Conservation (phyloP, 306 rosid genomes). For the Rubus parviflorus region DNA sequence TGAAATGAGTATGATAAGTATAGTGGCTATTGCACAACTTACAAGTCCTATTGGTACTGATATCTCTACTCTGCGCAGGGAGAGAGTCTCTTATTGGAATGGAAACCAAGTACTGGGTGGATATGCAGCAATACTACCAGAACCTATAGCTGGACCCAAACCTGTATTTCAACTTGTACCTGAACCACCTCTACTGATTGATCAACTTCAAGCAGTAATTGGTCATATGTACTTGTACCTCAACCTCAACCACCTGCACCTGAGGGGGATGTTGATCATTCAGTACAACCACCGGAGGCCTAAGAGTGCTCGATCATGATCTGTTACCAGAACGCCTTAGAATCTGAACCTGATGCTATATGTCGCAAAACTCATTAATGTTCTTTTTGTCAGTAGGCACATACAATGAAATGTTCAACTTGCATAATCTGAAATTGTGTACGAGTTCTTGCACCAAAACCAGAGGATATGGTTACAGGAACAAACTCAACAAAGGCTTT, state of each 20-base stretch:
- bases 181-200: not conserved
- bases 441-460: not conserved
- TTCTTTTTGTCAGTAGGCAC: not conserved
- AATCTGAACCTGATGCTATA: not conserved
- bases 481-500: too few relatives aligned
- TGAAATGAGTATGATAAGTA: not conserved
- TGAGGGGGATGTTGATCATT: not conserved
- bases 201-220: not conserved
- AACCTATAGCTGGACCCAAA: not conserved
- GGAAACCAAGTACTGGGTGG: not conserved
- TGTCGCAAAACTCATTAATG: not conserved
- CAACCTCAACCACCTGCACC: not conserved
- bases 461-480: not conserved
- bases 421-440: not conserved
- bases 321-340: not conserved
- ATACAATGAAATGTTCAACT: not conserved
- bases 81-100: not conserved
- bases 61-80: not conserved
- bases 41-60: not conserved
- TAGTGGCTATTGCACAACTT: not conserved
- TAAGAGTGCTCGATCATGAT: not conserved
- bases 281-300: not conserved
- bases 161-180: not conserved
- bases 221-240: not conserved
- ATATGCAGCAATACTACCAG: not conserved